Evolutionary conservation across 768 basidiomycete species (phyloP).

Genomic region (Rhizopogon roseolus): DNA sequence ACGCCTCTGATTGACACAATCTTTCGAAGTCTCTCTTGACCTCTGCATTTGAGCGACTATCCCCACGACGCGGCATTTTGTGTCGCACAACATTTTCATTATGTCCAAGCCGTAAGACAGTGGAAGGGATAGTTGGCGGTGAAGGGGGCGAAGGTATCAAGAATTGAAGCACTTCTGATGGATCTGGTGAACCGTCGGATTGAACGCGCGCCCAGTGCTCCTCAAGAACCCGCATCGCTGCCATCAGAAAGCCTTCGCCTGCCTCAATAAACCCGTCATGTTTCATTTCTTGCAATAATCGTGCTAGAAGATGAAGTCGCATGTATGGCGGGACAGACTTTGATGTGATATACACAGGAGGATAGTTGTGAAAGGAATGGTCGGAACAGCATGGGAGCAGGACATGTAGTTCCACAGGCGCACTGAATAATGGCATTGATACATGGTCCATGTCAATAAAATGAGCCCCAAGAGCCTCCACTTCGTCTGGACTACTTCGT

Average conservation of each 20-base stretch:
- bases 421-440: constrained; percentile 60
- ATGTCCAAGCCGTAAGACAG: constrained; percentile 7
- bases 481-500: constrained; percentile 32
- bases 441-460: constrained; percentile 42
- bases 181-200: constrained; percentile 70
- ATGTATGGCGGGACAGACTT: constrained; percentile 70
- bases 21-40: constrained; percentile 51
- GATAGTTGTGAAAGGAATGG: constrained; percentile 44
- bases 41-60: constrained; percentile 41
- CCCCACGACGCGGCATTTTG: constrained; percentile 13
- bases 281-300: constrained; percentile 53
- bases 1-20: constrained; percentile 42
- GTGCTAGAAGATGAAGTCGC: constrained; percentile 74
- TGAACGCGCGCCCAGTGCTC: constrained; percentile 64
- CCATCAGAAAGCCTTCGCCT: constrained; percentile 71
- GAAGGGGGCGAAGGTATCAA: constrained; percentile 36
- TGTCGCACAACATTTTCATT: constrained; percentile 14
- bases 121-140: constrained; percentile 2
- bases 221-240: constrained; percentile 65
- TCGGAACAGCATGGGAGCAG: constrained; percentile 44
- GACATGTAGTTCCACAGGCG: constrained; percentile 63
- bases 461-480: constrained; percentile 52
- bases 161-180: constrained; percentile 60
- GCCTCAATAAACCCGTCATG: constrained; percentile 51
- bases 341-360: constrained; percentile 75